phyloP scores from a whole-genome alignment of 2,329 filamentous ascomycete genomes.

The Mariannaea sp. region DNA sequence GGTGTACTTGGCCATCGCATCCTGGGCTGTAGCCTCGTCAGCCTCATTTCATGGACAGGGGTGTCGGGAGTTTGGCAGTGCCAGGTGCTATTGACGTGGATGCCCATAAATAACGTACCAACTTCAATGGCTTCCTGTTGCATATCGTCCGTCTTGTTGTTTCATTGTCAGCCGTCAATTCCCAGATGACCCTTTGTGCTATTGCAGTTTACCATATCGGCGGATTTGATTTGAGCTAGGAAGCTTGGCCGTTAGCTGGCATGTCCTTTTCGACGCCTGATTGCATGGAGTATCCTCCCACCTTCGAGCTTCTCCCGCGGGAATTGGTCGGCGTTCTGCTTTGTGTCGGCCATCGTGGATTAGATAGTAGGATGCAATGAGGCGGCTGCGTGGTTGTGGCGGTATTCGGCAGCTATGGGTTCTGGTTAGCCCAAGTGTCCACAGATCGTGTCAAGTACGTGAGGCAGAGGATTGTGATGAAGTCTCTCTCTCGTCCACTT shows the following conservation, averaged over 20 bases:
- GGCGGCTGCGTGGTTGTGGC: neutral
- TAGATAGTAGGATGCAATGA: constrained; percentile 35
- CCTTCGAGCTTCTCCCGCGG: constrained; percentile 77
- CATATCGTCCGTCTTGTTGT: constrained; percentile 87
- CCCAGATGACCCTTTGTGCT: constrained; percentile 11
- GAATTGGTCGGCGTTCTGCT: constrained; percentile 46
- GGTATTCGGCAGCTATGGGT: neutral
- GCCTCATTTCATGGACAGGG: constrained; percentile 22
- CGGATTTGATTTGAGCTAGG: constrained; percentile 95
- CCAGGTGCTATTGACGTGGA: constrained; percentile 4
- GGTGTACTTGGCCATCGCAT: constrained; percentile 66
- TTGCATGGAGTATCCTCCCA: constrained; percentile 43
- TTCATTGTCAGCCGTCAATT: constrained; percentile 39
- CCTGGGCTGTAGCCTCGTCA: constrained; percentile 55
- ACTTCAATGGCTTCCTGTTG: constrained; percentile 94
- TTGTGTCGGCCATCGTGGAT: constrained; percentile 29
- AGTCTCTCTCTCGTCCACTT: constrained; percentile 9
- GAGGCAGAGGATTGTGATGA: constrained; percentile 1
- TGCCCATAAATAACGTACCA: constrained; percentile 64
- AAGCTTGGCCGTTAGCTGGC: constrained; percentile 25
- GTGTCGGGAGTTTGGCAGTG: neutral
- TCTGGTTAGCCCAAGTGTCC: constrained; percentile 12
- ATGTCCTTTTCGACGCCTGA: neutral
- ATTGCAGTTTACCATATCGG: constrained; percentile 80
- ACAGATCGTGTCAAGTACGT: neutral